These are phyloP conservation scores for Golubevia pallescens DNA, from an alignment of 1,284 basidiomycete species.

Conservation along the genomic window DNA sequence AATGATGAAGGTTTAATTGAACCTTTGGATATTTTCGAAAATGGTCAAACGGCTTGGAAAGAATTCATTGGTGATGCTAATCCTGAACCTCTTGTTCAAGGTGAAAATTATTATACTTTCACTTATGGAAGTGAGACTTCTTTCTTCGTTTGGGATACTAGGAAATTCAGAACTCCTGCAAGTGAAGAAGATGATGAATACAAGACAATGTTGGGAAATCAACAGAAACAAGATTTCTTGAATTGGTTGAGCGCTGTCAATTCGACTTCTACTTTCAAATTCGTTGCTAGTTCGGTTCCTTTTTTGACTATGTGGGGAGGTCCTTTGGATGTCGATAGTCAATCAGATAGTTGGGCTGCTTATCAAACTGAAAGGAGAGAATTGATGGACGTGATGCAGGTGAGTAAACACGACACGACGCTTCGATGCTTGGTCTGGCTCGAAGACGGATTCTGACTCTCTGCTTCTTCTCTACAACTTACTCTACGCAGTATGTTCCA, in stretches of 20 bases:
- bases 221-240: constrained; percentile 73
- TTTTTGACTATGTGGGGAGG: constrained; percentile 77
- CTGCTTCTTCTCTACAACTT: no score
- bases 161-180: constrained; percentile 71
- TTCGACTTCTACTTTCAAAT: constrained; percentile 79
- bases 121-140: constrained; percentile 73
- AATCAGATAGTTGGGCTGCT: constrained; percentile 74
- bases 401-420: background rate
- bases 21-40: constrained; percentile 65
- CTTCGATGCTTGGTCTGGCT: background rate
- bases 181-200: constrained; percentile 67
- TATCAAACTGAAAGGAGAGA: constrained; percentile 72
- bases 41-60: constrained; percentile 73
- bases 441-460: no score
- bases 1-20: constrained; percentile 10
- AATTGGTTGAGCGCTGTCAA: constrained; percentile 78
- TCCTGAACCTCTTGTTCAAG: constrained; percentile 68
- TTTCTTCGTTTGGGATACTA: constrained; percentile 81
- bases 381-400: constrained; percentile 45
- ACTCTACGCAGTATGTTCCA: constrained; percentile 69
- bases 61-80: constrained; percentile 76
- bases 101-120: constrained; percentile 73
- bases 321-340: constrained; percentile 69
- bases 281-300: constrained; percentile 78
- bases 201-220: constrained; percentile 75